Evolutionary conservation across 768 basidiomycete genomes (phyloP).

Genomic region (Clitopilus passeckerianus): DNA sequence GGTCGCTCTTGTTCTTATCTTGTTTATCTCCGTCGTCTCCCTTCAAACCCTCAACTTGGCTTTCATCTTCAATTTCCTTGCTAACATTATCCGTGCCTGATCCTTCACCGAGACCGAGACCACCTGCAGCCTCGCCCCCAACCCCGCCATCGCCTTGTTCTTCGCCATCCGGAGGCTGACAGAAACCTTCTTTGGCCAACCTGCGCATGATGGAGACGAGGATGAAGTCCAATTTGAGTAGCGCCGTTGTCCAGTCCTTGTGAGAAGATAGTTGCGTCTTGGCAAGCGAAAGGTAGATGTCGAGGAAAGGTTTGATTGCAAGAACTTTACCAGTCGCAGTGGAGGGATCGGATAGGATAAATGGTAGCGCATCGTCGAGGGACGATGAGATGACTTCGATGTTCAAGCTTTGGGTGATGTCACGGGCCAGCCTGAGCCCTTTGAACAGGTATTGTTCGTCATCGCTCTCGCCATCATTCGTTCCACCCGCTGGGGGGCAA

Average conservation of each 20-base stretch:
- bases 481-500: slow-evolving; percentile 23
- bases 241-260: slow-evolving; percentile 62
- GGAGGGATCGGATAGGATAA: slow-evolving; percentile 29
- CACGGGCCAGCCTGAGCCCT: slow-evolving; percentile 37
- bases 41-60: slow-evolving; percentile 90
- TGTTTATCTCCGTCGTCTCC: slow-evolving; percentile 51
- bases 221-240: slow-evolving; percentile 83
- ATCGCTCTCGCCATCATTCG: slow-evolving; percentile 26
- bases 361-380: slow-evolving; percentile 32
- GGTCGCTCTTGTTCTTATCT: slow-evolving; percentile 33
- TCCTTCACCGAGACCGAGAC: slow-evolving; percentile 88
- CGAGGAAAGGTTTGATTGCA: slow-evolving; percentile 72
- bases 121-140: slow-evolving; percentile 50
- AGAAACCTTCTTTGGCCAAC: slow-evolving; percentile 86
- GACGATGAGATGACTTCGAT: slow-evolving; percentile 35
- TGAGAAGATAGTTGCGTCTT: slow-evolving; percentile 52
- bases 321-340: slow-evolving; percentile 28
- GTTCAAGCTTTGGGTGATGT: slow-evolving; percentile 44
- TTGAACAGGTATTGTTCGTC: slow-evolving; percentile 41
- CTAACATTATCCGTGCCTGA: slow-evolving; percentile 83
- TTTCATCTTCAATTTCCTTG: slow-evolving; percentile 93
- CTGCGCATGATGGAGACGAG: slow-evolving; percentile 69
- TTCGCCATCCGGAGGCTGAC: slow-evolving; percentile 74
- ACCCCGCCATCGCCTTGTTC: slow-evolving; percentile 48
- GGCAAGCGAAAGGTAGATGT: slow-evolving; percentile 53